Percentiles rank a stretch among this genome's conserved stretches.
These are phyloP conservation scores for Chloranthus sessilifolius DNA, from an alignment of 164 flowering plant genomes.

Conservation along the genomic window DNA sequence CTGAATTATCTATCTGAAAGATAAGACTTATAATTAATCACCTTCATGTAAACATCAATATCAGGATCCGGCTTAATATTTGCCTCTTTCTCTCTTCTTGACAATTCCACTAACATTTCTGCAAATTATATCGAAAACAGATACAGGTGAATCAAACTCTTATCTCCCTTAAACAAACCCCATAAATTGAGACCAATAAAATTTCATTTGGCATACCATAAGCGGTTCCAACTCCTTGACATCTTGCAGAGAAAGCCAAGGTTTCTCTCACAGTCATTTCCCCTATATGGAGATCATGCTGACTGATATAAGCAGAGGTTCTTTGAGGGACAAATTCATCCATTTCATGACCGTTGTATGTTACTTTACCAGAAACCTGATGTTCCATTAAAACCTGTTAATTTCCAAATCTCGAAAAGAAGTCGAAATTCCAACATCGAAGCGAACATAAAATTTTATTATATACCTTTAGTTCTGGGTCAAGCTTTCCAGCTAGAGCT, in stretches of 20 bases:
- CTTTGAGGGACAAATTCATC: constrained; percentile 72
- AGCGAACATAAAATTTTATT: neutral
- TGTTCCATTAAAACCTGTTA: neutral
- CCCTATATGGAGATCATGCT: constrained; percentile 78
- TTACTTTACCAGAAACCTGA: constrained; percentile 66
- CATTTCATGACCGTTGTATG: constrained; percentile 64
- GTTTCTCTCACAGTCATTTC: constrained; percentile 92
- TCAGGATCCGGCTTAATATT: constrained; percentile 83
- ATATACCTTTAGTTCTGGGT: constrained; percentile 26
- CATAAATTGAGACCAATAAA: neutral
- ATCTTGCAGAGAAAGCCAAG: constrained; percentile 86
- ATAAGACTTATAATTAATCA: constrained; percentile 8
- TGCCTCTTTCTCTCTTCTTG: constrained; percentile 75
- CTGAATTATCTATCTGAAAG: too few species aligned
- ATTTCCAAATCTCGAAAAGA: neutral
- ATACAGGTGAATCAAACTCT: neutral
- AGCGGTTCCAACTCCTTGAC: constrained; percentile 81
- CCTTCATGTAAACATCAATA: constrained; percentile 96
- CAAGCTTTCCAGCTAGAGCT: constrained; percentile 84
- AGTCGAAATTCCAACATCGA: neutral
- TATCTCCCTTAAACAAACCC: neutral
- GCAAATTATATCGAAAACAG: neutral
- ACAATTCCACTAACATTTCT: constrained; percentile 80
- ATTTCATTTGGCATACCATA: constrained; percentile 43
- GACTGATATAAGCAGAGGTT: constrained; percentile 86